Evolutionary conservation across 2,329 filamentous ascomycete genomes (phyloP), one percentile per base, ranked within the genome.

Genomic region (Diaporthe amygdali): DNA sequence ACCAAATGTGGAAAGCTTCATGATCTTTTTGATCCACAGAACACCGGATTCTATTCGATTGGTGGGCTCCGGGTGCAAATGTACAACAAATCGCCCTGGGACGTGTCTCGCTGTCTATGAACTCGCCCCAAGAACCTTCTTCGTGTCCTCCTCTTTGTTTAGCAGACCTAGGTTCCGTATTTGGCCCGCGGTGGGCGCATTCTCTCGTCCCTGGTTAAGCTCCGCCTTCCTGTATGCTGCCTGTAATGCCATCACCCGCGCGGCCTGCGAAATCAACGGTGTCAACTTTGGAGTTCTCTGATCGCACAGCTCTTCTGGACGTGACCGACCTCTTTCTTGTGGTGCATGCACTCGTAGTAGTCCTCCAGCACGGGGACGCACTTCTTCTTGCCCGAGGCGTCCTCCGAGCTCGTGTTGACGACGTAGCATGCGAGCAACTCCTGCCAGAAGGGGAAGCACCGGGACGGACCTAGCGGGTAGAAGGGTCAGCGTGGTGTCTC

Each of bases 361-460:
- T 99, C 96, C 82, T 99, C 96, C 76, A 98, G 87, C 5, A 91
- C 89, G 20, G 93, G 92, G 22, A 88, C 85, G 82, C 97, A 99
- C 85, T 97, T 97, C 83, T 91, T 93, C 86, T 95, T 96, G 76
- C 94, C 94, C 20, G 91, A 90, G 76, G 90, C 87, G 79, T 95
- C 93, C 69, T 96, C 93, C 75, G 92, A 86, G 75, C 88, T 89
- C 69, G 94, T 94, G 86, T 98, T 98, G 81, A 97, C 92, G 73
- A 98, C 95, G 83, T 99, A 99, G 90, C 96, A 99, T 79, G 95
- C 95, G 81, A 99, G 93, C 76, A 98, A 91, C 85, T 99, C 96
- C 86, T 99, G 96, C 96, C 96, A 99, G 90, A 98, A 99, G 81
- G 95, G 94, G 87, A 97, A 98, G 91, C 96, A 99, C 84, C 96